Base-by-base conservation (phyloP, 1,139 yeast genomes). In the Hyphopichia wangnamkhiaoensis region DNA sequence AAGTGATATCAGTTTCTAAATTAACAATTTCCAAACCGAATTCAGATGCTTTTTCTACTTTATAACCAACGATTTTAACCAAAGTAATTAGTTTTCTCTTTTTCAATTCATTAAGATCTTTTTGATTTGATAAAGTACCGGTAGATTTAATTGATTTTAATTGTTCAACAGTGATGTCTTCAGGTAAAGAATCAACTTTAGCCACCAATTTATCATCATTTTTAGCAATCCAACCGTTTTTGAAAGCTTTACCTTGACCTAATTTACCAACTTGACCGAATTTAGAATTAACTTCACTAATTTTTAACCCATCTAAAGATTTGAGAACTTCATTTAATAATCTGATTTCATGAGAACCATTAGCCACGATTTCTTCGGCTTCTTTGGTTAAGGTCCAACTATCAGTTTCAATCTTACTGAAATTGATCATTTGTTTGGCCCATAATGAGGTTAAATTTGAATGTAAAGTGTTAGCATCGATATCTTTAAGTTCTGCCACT, bases 201-300 rank as follows among this genome's bases (percentile, higher is more conserved):
- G 89, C 69, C 37, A 87, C 78, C 51, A 93, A 75, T 56, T 74
- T 80, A 52, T 87, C 95, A 39, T 94, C 95, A 47, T 84, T 86
- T 63, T 93, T 93, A 50, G 79, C 70, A 55, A 93, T 82, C 99
- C 99, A 93, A 37, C 95, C 95, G 63, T 91, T 91, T 68, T 90
- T 93, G 77, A 93, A 93, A n/a, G 98, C 98, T 57, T 91, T 84
- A 54, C 95, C 96, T 69, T 93, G 98, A 44, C 98, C 99, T 47
- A 91, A 77, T 54, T 84, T 83, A 43, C 97, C 98, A 46, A 81
- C 79, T 37, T 82, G 69, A 37, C 98, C 97, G 64, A 91, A 73
- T 48, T 84, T 79, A 43, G 80, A 63, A 50, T 80, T 79, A 42
- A 93, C 95, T 43, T 93, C 97, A 18, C 85, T 63, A 50, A 93